Base-by-base conservation (phyloP, 345 rosid genomes). In the Eucalyptus globulus region DNA sequence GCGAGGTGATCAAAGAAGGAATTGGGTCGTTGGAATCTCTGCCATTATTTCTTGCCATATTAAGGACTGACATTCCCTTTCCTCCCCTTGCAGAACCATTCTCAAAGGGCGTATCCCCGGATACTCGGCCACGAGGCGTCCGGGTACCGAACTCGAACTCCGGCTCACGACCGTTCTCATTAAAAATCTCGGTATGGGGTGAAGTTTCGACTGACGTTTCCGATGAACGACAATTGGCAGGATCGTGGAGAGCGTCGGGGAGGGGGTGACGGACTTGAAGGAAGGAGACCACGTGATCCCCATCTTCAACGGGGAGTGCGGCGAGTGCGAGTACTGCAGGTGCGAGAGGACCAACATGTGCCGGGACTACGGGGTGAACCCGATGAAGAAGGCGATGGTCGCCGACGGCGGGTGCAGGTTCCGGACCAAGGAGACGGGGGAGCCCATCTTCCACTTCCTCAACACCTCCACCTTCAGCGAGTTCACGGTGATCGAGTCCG, bases 121-220 rank as follows among this genome's bases (percentile, higher is more conserved):
- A 95, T 96, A 51, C 89, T 95, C 37, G 98, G 98, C 54, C 98
- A 96, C 86, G 97, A 96, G 88, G 97, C 97, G n/a, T 95, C 95
- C 7, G 97, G 98, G 97, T 96, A 92, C 37, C 53, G 45, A 62
- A 76, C 65, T 22, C 80, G 9, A 62, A 54, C 60, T 54, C 27
- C 2, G 60, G 11, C 60, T 1, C 37, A 86, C 43, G 27, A 40
- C 24, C 24, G 58, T 19, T 22, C 56, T 51, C 22, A 0, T 17
- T 51, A 0, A 51, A 51, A 51, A 17, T 51, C 56, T 51, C 56
- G 0, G 56, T 51, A 51, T 51, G 56, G 56, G 2, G 22, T 17
- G 56, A 51, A 3, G 0, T 51, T 51, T 51, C 22, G 1, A 22
- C 49, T 34, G 76, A 87, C 6, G 22, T 53, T 22, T 54, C 11